Conservation (phyloP, 352 stramenopile species). For the Globisporangium cystogenes region DNA sequence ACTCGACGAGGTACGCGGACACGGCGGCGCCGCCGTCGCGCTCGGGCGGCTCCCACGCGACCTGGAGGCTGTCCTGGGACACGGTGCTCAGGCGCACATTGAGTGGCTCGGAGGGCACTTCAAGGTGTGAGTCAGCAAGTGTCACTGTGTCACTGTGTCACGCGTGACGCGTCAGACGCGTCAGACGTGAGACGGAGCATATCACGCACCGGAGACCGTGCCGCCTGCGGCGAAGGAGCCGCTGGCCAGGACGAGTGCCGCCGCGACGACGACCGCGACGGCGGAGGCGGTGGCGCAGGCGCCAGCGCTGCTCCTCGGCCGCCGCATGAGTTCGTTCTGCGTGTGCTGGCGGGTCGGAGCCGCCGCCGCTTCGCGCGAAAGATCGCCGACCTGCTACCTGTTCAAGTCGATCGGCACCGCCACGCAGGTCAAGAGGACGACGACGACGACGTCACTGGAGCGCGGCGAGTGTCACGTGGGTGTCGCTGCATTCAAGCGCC, state of each 20-base stretch:
- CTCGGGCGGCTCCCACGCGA: constrained; percentile 69
- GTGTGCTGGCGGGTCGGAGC: no score
- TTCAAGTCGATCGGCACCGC: no score
- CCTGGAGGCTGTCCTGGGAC: constrained; percentile 61
- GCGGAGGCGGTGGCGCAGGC: no score
- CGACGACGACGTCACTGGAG: no score
- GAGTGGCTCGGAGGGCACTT: constrained; percentile 42
- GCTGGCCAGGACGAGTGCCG: neutral
- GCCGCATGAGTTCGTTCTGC: no score
- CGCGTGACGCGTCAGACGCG: neutral
- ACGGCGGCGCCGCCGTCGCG: constrained; percentile 73
- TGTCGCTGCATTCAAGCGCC: no score
- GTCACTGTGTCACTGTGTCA: neutral
- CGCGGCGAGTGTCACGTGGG: no score
- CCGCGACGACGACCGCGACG: neutral
- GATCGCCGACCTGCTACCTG: no score
- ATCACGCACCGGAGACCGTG: neutral
- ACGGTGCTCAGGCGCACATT: constrained; percentile 64
- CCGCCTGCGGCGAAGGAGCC: neutral
- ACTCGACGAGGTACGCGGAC: constrained; percentile 85
- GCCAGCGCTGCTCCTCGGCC: no score
- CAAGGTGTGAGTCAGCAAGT: no score
- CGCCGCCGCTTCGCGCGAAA: no score
- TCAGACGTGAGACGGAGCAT: neutral
- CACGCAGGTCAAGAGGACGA: no score